Base-by-base conservation (phyloP, 2,329 filamentous ascomycete species). In the Aspergillus hortae region DNA sequence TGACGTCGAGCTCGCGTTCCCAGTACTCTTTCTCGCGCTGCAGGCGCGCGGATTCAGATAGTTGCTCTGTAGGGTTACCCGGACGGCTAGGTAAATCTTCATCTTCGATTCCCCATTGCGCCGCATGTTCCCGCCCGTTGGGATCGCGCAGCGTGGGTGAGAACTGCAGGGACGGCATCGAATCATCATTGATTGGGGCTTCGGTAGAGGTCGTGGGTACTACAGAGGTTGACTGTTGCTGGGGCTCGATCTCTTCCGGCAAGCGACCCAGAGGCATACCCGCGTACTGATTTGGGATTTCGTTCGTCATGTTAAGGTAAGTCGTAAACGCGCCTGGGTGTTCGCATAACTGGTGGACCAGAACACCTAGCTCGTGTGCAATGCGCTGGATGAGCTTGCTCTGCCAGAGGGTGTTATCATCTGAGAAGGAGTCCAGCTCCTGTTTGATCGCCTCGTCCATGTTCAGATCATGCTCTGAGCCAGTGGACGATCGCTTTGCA, bases 1-100 rank as follows among this genome's bases (percentile, higher is more conserved):
- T 89, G 58, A 96, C 83, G 64, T 97, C 92, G 4, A 97, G 80
- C 49, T 96, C 89, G 54, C 87, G 86, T 72, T 97, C 92, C 94
- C 94, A 99, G 66, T 96, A 94, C 33, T 94, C 89, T 19, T 76
- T 76, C 53, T 85, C 82, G 44, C 73, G 69, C 61, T 89, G 74
- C 32, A 77, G 56, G 7, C 71, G 71, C 19, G 67, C 55, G 6
- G 69, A 65, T 46, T 75, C 68, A 7, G 72, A 68, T 14, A 73
- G 42, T 38, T 71, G 51, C 14, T 62, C 60, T 1, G 48, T 43
- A n/a, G n/a, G 19, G 12, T 42, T 25, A 14, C 49, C 36, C 33
- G 54, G 43, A 41, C 57, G 52, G 49, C 32, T 50, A 5, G 61
- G 52, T 11, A 42, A 6, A 17, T 79, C 74, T 44, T 83, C 80